Base-by-base conservation (phyloP, 345 rosid species). In the Eucalyptus dawsonii region DNA sequence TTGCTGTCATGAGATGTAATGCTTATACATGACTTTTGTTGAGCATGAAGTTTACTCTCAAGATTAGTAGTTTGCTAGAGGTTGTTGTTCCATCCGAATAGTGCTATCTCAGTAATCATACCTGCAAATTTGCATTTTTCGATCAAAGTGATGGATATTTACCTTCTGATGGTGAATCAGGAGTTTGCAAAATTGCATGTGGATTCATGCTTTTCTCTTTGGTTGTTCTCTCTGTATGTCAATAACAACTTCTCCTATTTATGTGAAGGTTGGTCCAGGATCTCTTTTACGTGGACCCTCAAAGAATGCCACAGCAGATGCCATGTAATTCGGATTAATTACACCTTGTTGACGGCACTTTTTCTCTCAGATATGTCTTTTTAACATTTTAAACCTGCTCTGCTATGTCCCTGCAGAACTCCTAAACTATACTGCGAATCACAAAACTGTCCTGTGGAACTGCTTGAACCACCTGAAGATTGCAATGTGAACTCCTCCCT, bases 401-500 rank as follows among this genome's bases (percentile, higher is more conserved):
- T 69, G 72, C 51, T 67, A 49, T 17, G 81, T 50, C 76, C 87
- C 89, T 90, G 89, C 91, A 98, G 99, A 88, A 96, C 96, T 15
- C 99, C 98, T 69, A 96, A 92, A 93, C 99, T 97, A 88, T 92
- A 96, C 90, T 98, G 99, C 76, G 97, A 94, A 81, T 94, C 88
- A 87, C 93, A 95, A 92, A 94, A 95, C 88, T 98, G 99, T 93
- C 99, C 99, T 11, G 86, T 90, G 88, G 99, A 98, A 93, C 92
- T 98, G 31, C 94, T 98, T 67, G 93, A 91, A 89, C 99, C 99
- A 14, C 99, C 99, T 91, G 99, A 98, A 91, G 99, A 98, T 92
- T 98, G 99, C 98, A 98, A 95, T 92, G 99, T 98, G 93, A 98
- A 98, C 93, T 90, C 99, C 49, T 96, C 99, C 87, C 92, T 98